Percentiles rank a stretch among this genome's conserved stretches.
Conservation (phyloP, 2,329 filamentous ascomycete genomes). For the Apiospora marii region DNA sequence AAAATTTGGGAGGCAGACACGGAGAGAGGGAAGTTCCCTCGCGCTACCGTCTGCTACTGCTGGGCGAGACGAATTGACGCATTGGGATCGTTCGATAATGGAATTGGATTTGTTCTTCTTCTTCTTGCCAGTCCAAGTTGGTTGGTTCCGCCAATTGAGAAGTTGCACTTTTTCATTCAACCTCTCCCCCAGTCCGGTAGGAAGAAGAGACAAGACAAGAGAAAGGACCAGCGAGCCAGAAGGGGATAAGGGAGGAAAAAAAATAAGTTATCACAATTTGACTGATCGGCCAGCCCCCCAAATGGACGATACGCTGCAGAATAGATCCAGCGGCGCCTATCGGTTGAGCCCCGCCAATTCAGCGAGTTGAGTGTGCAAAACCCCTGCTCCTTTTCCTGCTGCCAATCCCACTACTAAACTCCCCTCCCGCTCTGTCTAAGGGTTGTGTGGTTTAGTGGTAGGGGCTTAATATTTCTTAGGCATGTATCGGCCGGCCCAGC, state of each 20-base stretch:
- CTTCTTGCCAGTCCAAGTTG: not conserved
- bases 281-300: conserved; percentile 22
- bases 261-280: conserved; percentile 24
- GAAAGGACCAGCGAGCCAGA: conserved; percentile 11
- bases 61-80: conserved; percentile 21
- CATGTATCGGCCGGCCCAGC: not conserved
- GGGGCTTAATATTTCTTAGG: not conserved
- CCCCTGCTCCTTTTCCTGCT: conserved; percentile 20
- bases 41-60: conserved; percentile 21
- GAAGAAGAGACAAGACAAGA: conserved; percentile 15
- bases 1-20: conserved; percentile 7
- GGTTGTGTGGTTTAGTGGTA: not conserved
- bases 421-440: conserved; percentile 17
- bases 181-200: conserved; percentile 20
- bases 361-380: conserved; percentile 8
- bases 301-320: conserved; percentile 24
- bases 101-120: not conserved
- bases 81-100: conserved; percentile 18
- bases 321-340: conserved; percentile 18
- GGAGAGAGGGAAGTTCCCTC: conserved; percentile 22
- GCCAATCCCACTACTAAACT: conserved; percentile 16
- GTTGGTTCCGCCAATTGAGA: conserved; percentile 15
- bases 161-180: conserved; percentile 8
- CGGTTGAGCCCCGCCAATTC: conserved; percentile 25
- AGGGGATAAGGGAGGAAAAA: conserved; percentile 18